Conservation (phyloP, 768 basidiomycete species). For the Tylopilus subfusipes region DNA sequence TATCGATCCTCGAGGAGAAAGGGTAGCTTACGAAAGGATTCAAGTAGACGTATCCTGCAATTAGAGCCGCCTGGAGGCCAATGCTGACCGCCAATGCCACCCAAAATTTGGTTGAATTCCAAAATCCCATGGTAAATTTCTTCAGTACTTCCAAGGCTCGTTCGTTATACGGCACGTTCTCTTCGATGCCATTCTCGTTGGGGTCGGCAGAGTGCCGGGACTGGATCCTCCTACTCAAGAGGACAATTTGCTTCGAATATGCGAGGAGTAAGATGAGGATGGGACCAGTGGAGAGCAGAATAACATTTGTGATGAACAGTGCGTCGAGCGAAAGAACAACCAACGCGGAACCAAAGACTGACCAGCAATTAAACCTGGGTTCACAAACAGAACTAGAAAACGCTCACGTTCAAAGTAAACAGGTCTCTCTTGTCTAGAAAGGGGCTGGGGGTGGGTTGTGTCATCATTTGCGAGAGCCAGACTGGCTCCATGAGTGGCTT, state of each 20-base stretch:
- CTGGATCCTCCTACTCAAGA: conserved; percentile 19
- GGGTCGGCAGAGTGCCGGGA: not conserved
- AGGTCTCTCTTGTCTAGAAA: conserved; percentile 23
- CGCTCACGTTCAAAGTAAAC: conserved; percentile 76
- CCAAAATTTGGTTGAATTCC: conserved; percentile 63
- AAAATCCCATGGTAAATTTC: conserved; percentile 31
- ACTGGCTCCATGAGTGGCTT: conserved; percentile 55
- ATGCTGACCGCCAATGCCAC: conserved; percentile 46
- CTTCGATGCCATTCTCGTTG: conserved; percentile 1
- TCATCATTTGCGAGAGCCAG: conserved; percentile 49
- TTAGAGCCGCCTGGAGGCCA: conserved; percentile 45
- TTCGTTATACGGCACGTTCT: conserved; percentile 6
- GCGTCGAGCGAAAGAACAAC: conserved; percentile 51
- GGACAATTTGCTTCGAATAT: conserved; percentile 30
- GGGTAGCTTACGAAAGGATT: conserved; percentile 57
- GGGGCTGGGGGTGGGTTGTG: conserved; percentile 25
- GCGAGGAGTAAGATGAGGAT: conserved; percentile 47
- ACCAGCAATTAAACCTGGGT: not conserved
- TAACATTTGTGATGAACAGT: conserved; percentile 54
- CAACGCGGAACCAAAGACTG: conserved; percentile 59
- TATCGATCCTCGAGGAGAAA: not conserved
- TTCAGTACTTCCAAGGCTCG: conserved; percentile 26
- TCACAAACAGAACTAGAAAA: not conserved
- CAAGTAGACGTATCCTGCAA: conserved; percentile 46
- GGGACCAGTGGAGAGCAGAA: conserved; percentile 62